Evolutionary conservation across 352 stramenopile species (phyloP).

Genomic region (Globisporangium nagaii): DNA sequence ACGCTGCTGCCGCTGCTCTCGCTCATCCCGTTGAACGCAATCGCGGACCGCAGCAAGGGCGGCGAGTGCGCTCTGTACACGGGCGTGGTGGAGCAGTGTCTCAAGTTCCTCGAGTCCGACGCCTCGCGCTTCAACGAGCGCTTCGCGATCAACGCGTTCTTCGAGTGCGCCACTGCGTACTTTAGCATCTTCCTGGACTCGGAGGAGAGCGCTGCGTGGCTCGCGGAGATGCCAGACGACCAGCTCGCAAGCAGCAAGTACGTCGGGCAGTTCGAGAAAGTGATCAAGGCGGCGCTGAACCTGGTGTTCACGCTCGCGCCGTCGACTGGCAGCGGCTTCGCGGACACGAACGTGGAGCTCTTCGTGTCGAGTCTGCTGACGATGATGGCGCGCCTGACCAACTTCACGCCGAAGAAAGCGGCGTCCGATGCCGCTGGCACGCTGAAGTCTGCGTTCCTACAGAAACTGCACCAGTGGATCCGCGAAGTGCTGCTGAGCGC

Average conservation of each 20-base stretch:
- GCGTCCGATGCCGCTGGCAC: conserved; percentile 8
- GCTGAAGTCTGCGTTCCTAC: conserved; percentile 25
- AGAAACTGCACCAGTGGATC: conserved; percentile 34
- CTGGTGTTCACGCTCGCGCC: conserved; percentile 33
- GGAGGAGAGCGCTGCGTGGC: conserved; percentile 22
- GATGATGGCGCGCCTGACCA: conserved; percentile 31
- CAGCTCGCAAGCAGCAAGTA: conserved; percentile 29
- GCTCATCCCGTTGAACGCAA: conserved; percentile 54
- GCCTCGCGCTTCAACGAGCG: conserved; percentile 47
- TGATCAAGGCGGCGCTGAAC: conserved; percentile 34
- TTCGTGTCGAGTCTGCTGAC: conserved; percentile 40
- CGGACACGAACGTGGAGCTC: conserved; percentile 23
- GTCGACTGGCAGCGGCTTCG: conserved; percentile 12
- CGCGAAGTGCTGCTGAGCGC: conserved; percentile 23
- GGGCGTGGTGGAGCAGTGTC: conserved; percentile 57
- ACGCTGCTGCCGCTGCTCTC: conserved; percentile 70
- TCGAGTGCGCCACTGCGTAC: conserved; percentile 68
- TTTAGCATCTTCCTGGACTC: conserved; percentile 61
- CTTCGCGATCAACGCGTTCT: conserved; percentile 53
- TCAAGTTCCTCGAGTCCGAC: conserved; percentile 61
- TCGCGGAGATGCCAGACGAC: conserved; percentile 20
- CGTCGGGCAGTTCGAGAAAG: conserved; percentile 63
- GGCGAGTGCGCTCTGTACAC: conserved; percentile 47
- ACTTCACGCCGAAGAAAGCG: conserved; percentile 20
- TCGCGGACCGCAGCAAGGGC: conserved; percentile 30